Evolutionary conservation across 495 filamentous ascomycete species (phyloP).

Genomic region (Eremomyces bilateralis): DNA sequence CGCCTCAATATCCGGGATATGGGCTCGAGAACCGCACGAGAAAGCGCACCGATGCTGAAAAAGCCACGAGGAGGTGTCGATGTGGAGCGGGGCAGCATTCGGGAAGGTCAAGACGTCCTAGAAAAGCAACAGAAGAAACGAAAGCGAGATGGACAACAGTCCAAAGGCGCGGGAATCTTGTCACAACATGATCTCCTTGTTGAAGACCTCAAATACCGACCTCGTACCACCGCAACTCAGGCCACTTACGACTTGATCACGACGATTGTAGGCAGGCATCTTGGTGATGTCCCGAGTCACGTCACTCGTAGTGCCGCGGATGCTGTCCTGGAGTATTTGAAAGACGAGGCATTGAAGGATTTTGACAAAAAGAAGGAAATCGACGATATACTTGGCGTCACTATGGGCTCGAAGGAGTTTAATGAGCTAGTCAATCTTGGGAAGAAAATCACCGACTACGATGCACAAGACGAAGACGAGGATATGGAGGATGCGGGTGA

Average conservation of each 20-base stretch:
- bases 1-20: constrained; percentile 85
- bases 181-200: constrained; percentile 69
- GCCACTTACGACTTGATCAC: constrained; percentile 93
- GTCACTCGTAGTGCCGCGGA: constrained; percentile 91
- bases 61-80: constrained; percentile 38
- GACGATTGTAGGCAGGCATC: constrained; percentile 65
- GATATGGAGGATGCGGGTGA: constrained; percentile 44
- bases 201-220: constrained; percentile 71
- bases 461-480: constrained; percentile 90
- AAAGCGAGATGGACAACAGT: constrained; percentile 50
- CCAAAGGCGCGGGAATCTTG: constrained; percentile 59
- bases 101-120: constrained; percentile 72
- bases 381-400: constrained; percentile 70
- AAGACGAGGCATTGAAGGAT: constrained; percentile 90
- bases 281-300: constrained; percentile 85
- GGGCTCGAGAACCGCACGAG: constrained; percentile 63
- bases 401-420: constrained; percentile 74
- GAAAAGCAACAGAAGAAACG: constrained; percentile 74
- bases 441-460: constrained; percentile 98
- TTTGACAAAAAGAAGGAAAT: constrained; percentile 97
- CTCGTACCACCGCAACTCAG: constrained; percentile 74
- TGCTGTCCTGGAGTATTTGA: constrained; percentile 72
- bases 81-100: constrained; percentile 55
- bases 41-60: constrained; percentile 60
- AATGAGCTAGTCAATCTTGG: constrained; percentile 92